Base-by-base conservation (phyloP, 2,329 filamentous ascomycete species). In the Botrytis medusae region DNA sequence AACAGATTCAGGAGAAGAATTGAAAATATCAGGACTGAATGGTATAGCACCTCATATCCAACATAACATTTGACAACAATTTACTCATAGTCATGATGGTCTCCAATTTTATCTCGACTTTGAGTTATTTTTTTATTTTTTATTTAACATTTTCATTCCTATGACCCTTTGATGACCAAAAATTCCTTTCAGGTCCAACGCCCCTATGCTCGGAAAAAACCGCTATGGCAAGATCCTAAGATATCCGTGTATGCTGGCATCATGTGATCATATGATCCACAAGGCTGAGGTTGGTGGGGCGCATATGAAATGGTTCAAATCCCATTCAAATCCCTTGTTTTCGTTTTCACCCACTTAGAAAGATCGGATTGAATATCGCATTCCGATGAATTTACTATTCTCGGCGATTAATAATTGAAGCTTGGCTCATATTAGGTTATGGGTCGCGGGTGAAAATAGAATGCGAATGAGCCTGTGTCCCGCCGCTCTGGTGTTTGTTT, bases 201-300 rank as follows among this genome's bases (percentile, higher is more conserved):
- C 20, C 16, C 48, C 34, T n/a, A 18, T 22, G 16, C 18, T 32
- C 62, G 70, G 62, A 60, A 72, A 4, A 60, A 68, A 68, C 22
- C 70, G 70, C 29, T 60, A 67, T 32, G 46, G 25, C 14, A 51
- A 34, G 8, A 32, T 34, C 44, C 69, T 29, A 29, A 20, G n/a
- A 12, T n/a, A 22, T 29, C 46, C 46, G 32, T 20, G 0, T 42
- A 1, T 16, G 22, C 6, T 7, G 8, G 6, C 22, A 51, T 72
- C 69, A 68, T 40, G 44, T 68, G 62, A 68, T 67, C n/a, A 59
- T 1, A 25, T 72, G 62, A 72, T 14, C 62, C 29, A 46, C 64
- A 72, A 72, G 70, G 62, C 65, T 69, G 48, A 69, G 10, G 22
- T 37, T 6, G n/a, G 37, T 42, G 34, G 51, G 37, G 29, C 37